Evolutionary conservation across 805 yeast species (phyloP).

Genomic region (Candida takata): DNA sequence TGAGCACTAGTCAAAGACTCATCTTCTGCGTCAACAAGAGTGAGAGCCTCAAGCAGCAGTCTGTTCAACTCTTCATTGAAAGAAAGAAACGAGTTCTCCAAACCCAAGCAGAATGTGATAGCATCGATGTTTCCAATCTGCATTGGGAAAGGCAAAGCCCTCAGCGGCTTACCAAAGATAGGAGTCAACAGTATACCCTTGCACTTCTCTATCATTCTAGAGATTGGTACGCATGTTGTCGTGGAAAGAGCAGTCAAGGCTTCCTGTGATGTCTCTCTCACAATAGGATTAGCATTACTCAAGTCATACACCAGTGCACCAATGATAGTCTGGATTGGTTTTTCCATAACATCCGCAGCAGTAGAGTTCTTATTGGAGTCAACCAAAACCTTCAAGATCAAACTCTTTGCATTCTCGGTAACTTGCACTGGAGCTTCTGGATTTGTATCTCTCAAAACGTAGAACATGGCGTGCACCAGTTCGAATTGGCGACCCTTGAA

Average conservation of each 20-base stretch:
- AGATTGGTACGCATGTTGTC: constrained; percentile 59
- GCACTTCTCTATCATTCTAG: constrained; percentile 75
- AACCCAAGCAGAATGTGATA: constrained; percentile 79
- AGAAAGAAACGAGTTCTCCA: constrained; percentile 74
- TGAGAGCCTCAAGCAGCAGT: constrained; percentile 81
- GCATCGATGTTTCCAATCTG: constrained; percentile 98
- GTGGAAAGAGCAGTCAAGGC: constrained; percentile 64
- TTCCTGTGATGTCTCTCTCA: constrained; percentile 73
- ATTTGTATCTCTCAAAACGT: constrained; percentile 85
- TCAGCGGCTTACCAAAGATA: constrained; percentile 90
- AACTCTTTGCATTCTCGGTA: constrained; percentile 58
- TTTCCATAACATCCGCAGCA: constrained; percentile 53
- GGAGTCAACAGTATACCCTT: constrained; percentile 81
- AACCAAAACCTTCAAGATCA: constrained; percentile 56
- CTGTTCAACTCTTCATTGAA: constrained; percentile 88
- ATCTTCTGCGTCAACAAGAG: constrained; percentile 95
- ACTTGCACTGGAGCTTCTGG: constrained; percentile 81
- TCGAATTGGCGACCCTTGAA: constrained; percentile 76
- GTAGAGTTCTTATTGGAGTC: constrained; percentile 60
- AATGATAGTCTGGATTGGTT: constrained; percentile 72
- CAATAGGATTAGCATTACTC: constrained; percentile 79
- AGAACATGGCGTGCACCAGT: constrained; percentile 76
- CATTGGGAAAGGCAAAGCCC: constrained; percentile 98
- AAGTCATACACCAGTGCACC: constrained; percentile 91
- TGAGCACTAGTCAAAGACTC: constrained; percentile 88